These are phyloP conservation scores for Phlyctochytrium bullatum DNA, from an alignment of 192 early-diverging fungal species.

Conservation along the genomic window DNA sequence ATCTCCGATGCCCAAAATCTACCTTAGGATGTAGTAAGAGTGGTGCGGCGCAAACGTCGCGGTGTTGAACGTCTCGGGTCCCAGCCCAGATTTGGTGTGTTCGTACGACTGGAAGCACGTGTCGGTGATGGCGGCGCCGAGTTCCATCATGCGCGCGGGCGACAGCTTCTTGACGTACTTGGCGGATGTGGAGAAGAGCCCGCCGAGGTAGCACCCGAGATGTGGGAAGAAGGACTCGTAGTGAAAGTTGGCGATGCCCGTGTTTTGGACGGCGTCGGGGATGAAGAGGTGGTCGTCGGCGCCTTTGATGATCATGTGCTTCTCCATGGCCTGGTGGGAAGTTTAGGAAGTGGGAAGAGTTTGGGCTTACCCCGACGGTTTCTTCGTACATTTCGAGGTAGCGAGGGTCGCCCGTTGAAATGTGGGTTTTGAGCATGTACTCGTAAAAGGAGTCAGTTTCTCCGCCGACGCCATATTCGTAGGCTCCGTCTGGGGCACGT, in stretches of 20 bases:
- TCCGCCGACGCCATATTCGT: constrained; percentile 38
- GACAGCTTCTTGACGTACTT: neutral
- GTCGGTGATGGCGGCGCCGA: neutral
- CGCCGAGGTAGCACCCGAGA: constrained; percentile 3
- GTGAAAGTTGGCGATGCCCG: constrained; percentile 28
- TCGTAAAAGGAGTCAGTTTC: constrained; percentile 48
- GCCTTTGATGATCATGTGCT: neutral
- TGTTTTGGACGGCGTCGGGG: constrained; percentile 22
- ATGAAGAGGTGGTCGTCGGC: constrained; percentile 3
- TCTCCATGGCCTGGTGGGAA: constrained; percentile 4
- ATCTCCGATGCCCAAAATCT: no score
- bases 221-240: constrained; percentile 28
- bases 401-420: constrained; percentile 38
- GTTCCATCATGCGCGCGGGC: neutral
- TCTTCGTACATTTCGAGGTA: constrained; percentile 19
- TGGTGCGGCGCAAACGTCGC: neutral
- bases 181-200: neutral
- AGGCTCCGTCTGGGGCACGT: neutral
- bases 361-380: neutral
- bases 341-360: neutral
- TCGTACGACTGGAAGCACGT: neutral
- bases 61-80: neutral
- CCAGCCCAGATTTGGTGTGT: neutral
- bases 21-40: neutral
- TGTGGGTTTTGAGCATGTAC: constrained; percentile 46